Evolutionary conservation across 106 monocot genomes (phyloP).

Genomic region (Dendrobium huoshanense): DNA sequence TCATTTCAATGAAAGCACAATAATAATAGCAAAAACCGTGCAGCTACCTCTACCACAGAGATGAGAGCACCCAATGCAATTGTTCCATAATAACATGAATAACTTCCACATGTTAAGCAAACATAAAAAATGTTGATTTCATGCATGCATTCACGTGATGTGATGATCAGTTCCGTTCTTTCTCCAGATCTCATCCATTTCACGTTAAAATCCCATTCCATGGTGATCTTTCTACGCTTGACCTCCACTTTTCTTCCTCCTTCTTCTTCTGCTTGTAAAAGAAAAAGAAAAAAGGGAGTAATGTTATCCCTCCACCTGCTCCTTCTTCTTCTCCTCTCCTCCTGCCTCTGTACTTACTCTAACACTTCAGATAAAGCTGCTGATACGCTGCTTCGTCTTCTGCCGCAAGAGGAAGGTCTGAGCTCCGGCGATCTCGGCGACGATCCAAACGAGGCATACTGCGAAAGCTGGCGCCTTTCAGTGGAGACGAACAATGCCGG

Average conservation of each 20-base stretch:
- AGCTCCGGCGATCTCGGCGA: not conserved
- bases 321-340: not conserved
- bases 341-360: not conserved
- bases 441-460: slow-evolving; percentile 9
- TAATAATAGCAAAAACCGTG: no score
- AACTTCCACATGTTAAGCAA: not conserved
- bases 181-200: not conserved
- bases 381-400: not conserved
- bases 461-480: slow-evolving; percentile 35
- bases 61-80: no score
- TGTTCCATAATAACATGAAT: not conserved
- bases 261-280: not conserved
- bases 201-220: not conserved
- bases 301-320: not conserved
- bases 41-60: no score
- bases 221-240: not conserved
- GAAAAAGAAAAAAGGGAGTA: not conserved
- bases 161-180: not conserved
- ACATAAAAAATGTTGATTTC: not conserved
- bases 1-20: no score
- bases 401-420: not conserved
- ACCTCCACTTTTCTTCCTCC: not conserved
- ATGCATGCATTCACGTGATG: not conserved
- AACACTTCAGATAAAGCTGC: not conserved
- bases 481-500: slow-evolving; percentile 41